phyloP scores from a whole-genome alignment of 1,284 basidiomycete species.

The Tilletia walkeri region DNA sequence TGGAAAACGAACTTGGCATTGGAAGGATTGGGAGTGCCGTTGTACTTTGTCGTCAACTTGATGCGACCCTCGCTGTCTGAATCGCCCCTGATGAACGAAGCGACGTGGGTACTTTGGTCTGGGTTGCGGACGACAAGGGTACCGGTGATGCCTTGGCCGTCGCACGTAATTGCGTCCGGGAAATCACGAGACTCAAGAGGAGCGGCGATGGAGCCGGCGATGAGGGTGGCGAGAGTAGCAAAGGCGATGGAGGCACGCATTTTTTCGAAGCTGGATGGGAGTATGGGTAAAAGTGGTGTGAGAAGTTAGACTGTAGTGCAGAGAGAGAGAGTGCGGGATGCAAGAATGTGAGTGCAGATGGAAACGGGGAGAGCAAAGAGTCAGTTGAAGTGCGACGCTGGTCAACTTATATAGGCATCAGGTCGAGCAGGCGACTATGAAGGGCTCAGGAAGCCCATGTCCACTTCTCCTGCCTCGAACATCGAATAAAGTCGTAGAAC shows the following conservation, averaged over 20 bases:
- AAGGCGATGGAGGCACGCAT: neutral
- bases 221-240: neutral
- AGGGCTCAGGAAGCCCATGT: too few species aligned
- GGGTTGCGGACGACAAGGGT: conserved; percentile 1
- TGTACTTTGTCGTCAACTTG: conserved; percentile 1
- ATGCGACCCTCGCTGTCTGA: neutral
- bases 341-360: too few species aligned
- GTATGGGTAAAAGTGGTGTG: too few species aligned
- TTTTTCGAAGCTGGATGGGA: too few species aligned
- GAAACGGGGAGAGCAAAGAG: too few species aligned
- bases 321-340: too few species aligned
- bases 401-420: too few species aligned
- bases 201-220: conserved; percentile 3
- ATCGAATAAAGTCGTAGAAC: too few species aligned
- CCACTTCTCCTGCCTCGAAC: too few species aligned
- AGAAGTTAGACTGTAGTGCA: too few species aligned
- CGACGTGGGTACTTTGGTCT: neutral
- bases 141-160: neutral
- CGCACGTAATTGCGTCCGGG: neutral
- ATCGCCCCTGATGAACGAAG: neutral
- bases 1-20: neutral
- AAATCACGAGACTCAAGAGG: neutral
- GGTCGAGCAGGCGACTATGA: too few species aligned
- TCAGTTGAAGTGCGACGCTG: too few species aligned
- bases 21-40: neutral